Evolutionary conservation across 176 grass and related monocot genomes (phyloP).

Genomic region (Rhipidocladum racemiflorum): DNA sequence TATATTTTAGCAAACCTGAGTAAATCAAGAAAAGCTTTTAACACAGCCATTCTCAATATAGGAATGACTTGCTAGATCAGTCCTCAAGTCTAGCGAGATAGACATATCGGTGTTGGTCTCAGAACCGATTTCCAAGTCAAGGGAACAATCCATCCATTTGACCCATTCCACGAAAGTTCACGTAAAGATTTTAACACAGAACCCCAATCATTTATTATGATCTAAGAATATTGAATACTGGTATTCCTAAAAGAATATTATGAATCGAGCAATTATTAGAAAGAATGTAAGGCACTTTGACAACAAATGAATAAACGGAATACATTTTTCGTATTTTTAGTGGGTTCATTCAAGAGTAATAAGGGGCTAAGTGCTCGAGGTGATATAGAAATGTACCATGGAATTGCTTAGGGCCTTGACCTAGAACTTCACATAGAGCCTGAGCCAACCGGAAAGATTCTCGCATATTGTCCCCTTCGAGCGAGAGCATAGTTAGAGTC

Average conservation of each 20-base stretch:
- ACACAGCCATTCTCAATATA: neutral
- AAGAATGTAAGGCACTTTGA: neutral
- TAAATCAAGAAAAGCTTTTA: neutral
- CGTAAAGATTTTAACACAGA: slow-evolving; percentile 8
- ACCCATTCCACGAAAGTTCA: slow-evolving; percentile 48
- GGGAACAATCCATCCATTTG: slow-evolving; percentile 72
- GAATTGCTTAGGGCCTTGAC: slow-evolving; percentile 56
- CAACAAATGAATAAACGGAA: slow-evolving; percentile 2
- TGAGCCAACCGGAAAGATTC: slow-evolving; percentile 84
- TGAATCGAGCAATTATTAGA: neutral
- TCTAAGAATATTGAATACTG: neutral
- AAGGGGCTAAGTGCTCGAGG: neutral
- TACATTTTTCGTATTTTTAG: neutral
- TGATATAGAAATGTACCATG: slow-evolving; percentile 47
- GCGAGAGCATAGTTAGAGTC: slow-evolving; percentile 81
- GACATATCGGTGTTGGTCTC: slow-evolving; percentile 84
- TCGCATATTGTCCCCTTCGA: slow-evolving; percentile 96
- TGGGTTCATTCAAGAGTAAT: neutral
- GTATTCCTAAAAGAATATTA: neutral
- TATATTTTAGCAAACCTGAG: neutral
- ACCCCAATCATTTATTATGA: slow-evolving; percentile 20
- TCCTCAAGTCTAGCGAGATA: slow-evolving; percentile 54
- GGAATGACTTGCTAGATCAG: slow-evolving; percentile 33
- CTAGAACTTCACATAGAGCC: slow-evolving; percentile 66
- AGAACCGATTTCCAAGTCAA: slow-evolving; percentile 91